phyloP scores from a whole-genome alignment of 1,284 basidiomycete genomes.

The Puccinia hordei region DNA sequence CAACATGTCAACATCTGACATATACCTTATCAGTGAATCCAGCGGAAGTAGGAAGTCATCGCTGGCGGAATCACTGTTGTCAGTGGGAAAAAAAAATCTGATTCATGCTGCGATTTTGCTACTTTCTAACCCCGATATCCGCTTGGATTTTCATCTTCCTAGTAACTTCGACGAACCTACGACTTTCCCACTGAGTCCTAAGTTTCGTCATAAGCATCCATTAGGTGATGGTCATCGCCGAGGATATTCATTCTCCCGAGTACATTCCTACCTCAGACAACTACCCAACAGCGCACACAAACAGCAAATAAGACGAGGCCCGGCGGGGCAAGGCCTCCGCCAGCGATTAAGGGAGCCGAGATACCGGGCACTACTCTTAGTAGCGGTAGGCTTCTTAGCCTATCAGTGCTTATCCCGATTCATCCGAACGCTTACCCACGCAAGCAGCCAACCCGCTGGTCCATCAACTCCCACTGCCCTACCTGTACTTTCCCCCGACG shows the following conservation, averaged over 20 bases:
- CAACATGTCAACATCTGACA: constrained; percentile 15
- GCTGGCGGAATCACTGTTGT: constrained; percentile 21
- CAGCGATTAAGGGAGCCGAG: background rate
- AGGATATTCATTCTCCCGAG: background rate
- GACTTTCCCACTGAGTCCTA: constrained; percentile 15
- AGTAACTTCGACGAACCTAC: background rate
- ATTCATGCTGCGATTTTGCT: too few relatives aligned
- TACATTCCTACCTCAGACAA: constrained; percentile 25
- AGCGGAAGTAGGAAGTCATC: constrained; percentile 35
- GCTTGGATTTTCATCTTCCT: background rate
- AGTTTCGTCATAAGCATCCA: background rate
- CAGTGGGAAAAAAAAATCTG: background rate
- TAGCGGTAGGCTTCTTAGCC: background rate
- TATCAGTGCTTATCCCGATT: background rate
- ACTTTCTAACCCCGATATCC: background rate
- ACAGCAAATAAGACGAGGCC: background rate
- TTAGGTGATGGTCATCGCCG: background rate
- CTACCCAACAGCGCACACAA: background rate
- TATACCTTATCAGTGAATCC: constrained; percentile 17
- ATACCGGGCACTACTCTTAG: background rate
- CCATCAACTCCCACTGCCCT: background rate
- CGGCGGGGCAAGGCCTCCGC: background rate
- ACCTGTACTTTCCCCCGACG: background rate
- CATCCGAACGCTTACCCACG: too few relatives aligned
- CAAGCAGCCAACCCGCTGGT: background rate